Conservation (phyloP, 352 stramenopile genomes). For the Phytophthora lateralis region DNA sequence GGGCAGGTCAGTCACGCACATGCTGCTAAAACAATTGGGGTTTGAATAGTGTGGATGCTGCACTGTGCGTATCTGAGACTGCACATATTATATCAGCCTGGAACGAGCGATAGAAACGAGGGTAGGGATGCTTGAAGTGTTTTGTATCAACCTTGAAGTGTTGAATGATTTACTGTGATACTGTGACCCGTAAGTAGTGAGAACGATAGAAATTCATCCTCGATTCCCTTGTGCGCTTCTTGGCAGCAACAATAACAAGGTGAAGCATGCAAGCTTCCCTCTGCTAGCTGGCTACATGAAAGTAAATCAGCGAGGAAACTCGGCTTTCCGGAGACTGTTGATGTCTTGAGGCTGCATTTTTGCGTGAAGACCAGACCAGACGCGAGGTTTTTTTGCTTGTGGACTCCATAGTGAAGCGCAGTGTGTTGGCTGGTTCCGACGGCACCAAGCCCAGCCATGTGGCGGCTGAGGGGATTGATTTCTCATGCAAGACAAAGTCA, state of each 20-base stretch:
- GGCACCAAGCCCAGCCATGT: constrained; percentile 8
- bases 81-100: constrained; percentile 10
- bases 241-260: neutral
- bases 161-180: too few species aligned
- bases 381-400: too few species aligned
- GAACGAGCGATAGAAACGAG: neutral
- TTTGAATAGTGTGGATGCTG: neutral
- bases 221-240: neutral
- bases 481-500: constrained; percentile 28
- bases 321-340: neutral
- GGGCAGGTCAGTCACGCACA: constrained; percentile 34
- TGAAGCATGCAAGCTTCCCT: neutral
- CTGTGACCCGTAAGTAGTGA: constrained; percentile 1
- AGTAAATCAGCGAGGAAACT: too few species aligned
- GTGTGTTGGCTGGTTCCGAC: constrained; percentile 7
- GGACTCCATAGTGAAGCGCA: too few species aligned
- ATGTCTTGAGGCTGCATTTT: neutral
- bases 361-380: constrained; percentile 12
- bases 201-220: neutral
- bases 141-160: neutral
- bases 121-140: neutral
- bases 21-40: constrained; percentile 3
- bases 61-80: constrained; percentile 25
- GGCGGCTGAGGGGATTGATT: constrained; percentile 16
- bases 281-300: too few species aligned